Percentiles rank a stretch among this genome's conserved stretches.
phyloP scores from a whole-genome alignment of 495 filamentous ascomycete species.

The Durotheca rogersii region DNA sequence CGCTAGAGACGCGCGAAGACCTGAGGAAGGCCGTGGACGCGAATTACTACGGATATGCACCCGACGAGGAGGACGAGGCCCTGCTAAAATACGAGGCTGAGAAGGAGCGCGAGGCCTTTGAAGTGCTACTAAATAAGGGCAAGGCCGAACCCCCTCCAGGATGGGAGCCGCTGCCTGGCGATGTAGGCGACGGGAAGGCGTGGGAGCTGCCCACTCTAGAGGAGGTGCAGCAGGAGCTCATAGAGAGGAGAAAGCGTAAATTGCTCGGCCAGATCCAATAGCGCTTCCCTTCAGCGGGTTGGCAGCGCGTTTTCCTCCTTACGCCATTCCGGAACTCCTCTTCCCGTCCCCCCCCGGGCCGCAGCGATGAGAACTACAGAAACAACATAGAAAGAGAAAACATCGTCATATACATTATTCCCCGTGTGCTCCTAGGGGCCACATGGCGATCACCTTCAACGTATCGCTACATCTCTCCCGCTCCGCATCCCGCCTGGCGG shows the following conservation, averaged over 20 bases:
- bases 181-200: slow-evolving; percentile 74
- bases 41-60: slow-evolving; percentile 91
- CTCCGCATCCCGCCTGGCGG: slow-evolving; percentile 2
- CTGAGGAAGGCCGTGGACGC: slow-evolving; percentile 86
- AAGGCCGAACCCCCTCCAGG: slow-evolving; percentile 51
- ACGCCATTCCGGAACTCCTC: neutral
- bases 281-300: neutral
- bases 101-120: slow-evolving; percentile 80
- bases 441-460: neutral
- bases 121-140: slow-evolving; percentile 54
- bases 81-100: slow-evolving; percentile 77
- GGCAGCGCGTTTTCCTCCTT: slow-evolving; percentile 7
- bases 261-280: slow-evolving; percentile 63
- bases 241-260: slow-evolving; percentile 79
- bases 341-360: too few relatives aligned
- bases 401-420: slow-evolving; percentile 14
- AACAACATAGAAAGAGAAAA: slow-evolving; percentile 7
- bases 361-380: slow-evolving; percentile 2
- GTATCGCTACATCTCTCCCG: slow-evolving; percentile 16
- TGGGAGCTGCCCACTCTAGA: slow-evolving; percentile 86
- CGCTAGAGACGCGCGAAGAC: slow-evolving; percentile 62
- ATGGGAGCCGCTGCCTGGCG: slow-evolving; percentile 87
- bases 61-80: slow-evolving; percentile 89
- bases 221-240: slow-evolving; percentile 88
- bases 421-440: slow-evolving; percentile 9